Evolutionary conservation across 2,329 filamentous ascomycete species (phyloP), one percentile per base, ranked within the genome.

Genomic region (Emmonsiellopsis sp.): DNA sequence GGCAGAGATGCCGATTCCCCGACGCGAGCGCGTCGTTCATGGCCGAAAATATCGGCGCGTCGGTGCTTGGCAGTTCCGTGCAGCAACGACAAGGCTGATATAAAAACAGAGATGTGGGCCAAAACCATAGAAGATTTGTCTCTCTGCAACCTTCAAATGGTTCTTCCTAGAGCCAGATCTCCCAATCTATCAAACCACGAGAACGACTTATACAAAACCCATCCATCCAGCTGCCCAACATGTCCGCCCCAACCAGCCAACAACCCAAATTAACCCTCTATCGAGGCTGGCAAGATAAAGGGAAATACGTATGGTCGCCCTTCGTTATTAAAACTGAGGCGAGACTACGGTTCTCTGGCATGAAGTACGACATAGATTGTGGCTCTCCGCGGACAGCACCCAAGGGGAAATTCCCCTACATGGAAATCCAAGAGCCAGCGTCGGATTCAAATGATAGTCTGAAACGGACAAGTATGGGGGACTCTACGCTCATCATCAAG

Each of bases 271-370:
- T 51, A 20, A 48, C 35, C 30, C n/a, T 51, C n/a, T 34, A 40
- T 30, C 34, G 41, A 37, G 48, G 42, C 31, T 54, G 15, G 16
- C 40, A 15, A 7, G 34, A 37, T 11, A 31, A 30, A 46, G 42
- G 67, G 5, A 59, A 60, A 15, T 75, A 82, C 59, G 72, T 76
- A 50, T 83, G 79, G 79, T 84, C 81, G 0, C 81, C 82, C 8
- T 85, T 82, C 58, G 80, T 82, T 51, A 78, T 69, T 44, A 85
- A 85, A 63, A 70, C 85, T 50, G 83, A 86, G 62, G 73, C 79
- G 15, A 79, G 81, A 11, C 71, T 85, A 5, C 81, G 82, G 11
- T 75, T 83, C 58, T 73, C 73, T 1, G 63, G 66, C 1, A 49
- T 82, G 2, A 40, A 65, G 0, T 85, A 85, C 64, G 61, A 58